Evolutionary conservation across 495 filamentous ascomycete genomes (phyloP).

Genomic region (Mytilinidion resinicola): DNA sequence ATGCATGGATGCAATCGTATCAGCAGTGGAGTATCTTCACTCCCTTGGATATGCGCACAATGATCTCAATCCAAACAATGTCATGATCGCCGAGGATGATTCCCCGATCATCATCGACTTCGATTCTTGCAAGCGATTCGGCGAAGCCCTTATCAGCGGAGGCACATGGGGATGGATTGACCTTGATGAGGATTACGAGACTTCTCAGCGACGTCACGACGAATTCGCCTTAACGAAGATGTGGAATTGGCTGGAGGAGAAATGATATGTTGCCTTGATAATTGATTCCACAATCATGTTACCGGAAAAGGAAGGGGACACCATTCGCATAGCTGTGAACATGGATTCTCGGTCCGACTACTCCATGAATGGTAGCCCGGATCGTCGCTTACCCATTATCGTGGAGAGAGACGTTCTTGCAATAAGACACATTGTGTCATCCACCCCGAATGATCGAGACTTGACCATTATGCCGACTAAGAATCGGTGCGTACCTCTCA

Average conservation of each 20-base stretch:
- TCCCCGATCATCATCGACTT: slow-evolving; percentile 13
- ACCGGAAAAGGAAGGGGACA: too few relatives aligned
- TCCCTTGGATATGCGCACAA: slow-evolving; percentile 20
- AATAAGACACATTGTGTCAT: too few relatives aligned
- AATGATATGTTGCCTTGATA: too few relatives aligned
- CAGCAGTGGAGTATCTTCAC: slow-evolving; percentile 14
- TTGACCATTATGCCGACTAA: too few relatives aligned
- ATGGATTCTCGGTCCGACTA: too few relatives aligned
- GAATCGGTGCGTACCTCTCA: too few relatives aligned
- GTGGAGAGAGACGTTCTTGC: too few relatives aligned
- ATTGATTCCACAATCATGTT: too few relatives aligned
- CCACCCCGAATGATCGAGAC: too few relatives aligned
- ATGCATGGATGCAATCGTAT: slow-evolving; percentile 9
- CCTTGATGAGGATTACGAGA: slow-evolving; percentile 6
- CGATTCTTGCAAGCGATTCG: slow-evolving; percentile 9
- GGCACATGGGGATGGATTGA: slow-evolving; percentile 13
- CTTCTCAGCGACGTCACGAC: slow-evolving; percentile 7
- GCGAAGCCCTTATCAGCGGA: slow-evolving; percentile 12
- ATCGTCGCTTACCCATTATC: too few relatives aligned
- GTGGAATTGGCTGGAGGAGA: slow-evolving; percentile 6
- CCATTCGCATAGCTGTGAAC: too few relatives aligned
- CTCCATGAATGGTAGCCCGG: too few relatives aligned
- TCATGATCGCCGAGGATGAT: slow-evolving; percentile 4
- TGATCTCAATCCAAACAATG: slow-evolving; percentile 15
- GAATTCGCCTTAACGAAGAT: slow-evolving; percentile 9